Base-by-base conservation (phyloP, 148 eudicot genomes). In the Gaultheria prostrata region DNA sequence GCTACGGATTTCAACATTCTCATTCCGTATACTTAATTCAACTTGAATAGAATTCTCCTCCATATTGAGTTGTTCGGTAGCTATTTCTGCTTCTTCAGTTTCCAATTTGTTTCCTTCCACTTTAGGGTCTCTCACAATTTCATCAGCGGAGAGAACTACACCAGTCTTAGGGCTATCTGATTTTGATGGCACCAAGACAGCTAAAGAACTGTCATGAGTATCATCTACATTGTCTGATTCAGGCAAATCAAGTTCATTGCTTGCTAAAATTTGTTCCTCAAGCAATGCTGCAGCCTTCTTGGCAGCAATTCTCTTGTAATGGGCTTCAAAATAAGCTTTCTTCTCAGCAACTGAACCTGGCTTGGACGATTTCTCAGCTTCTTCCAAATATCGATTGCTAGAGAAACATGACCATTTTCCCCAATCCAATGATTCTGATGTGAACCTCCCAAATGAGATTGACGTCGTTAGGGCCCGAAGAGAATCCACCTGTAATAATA, bases 271-370 rank as follows among this genome's bases (percentile, higher is more conserved):
- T 69, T 83, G 85, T 75, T 88, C 85, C 72, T 90, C 89, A 30
- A 85, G 85, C 89, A 85, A 46, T 2, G 85, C 85, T 50, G 78
- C 88, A 59, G 85, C 84, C 76, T 84, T 87, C 77, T 82, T 70
- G 30, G 86, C 85, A 43, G 88, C 87, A 71, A 81, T 83, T 84
- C 86, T 85, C 85, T 86, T 92, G 89, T 89, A 93, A 82, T 94
- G 95, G 17, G 95, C 94, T 84, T 96, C 99, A 80, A 94, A 93
- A 79, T 89, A 92, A 80, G 98, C 98, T 79, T 94, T 96, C 93
- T 91, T 94, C 89, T 91, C 88, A 45, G 97, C 97, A 73, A 94
- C 99, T 43, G 94, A 93, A 54, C 98, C 97, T 63, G 98, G 98
- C 86, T 88, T 93, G 15, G 98, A 89, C 77, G 83, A 89, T 70